Evolutionary conservation across 2,329 filamentous ascomycete species (phyloP), one percentile per base, ranked within the genome.

Genomic region (Calonectria multiphialidica): DNA sequence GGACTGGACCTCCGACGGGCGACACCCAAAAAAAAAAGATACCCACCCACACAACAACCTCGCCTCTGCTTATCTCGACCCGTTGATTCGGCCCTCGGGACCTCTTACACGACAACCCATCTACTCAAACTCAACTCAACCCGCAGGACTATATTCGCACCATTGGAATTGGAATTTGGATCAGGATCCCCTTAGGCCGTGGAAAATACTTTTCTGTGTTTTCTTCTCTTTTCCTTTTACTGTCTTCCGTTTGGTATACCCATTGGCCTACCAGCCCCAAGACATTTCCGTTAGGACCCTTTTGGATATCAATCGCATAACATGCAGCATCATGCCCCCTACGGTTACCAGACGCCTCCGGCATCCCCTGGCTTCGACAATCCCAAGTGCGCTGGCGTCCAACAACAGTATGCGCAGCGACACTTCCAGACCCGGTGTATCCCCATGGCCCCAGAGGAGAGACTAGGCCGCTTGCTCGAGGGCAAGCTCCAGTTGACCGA

Each of bases 381-480:
- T 74, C 80, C 81, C 75, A 88, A 87, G 82, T 87, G 84, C 78
- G 80, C 82, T 59, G 53, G 53, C 65, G 83, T 84, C 74, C 84
- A 85, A 82, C 83, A 81, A 68, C 75, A 77, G 35, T 83, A 82
- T 73, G 80, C 81, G 44, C 74, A 82, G 21, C 83, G 84, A 72
- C 82, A 82, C 72, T 87, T 83, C 76, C 85, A 84, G 72, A 80
- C 86, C 63, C 86, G 86, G 78, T 90, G 85, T 79, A 85, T 89
- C 67, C 92, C 91, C 74, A 86, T 90, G 79, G 85, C 91, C 68
- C 95, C 96, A 49, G 94, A 98, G 89, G 94, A 96, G 82, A 92
- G 95, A 81, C 86, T 98, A 88, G 96, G 96, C 84, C 91, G 93
- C 78, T 89, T 96, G 78, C 90, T 98, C 76, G 94, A 94, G 79